These are phyloP conservation scores for Sarocladium oryzae DNA, from an alignment of 2,329 filamentous ascomycete species.

Conservation along the genomic window DNA sequence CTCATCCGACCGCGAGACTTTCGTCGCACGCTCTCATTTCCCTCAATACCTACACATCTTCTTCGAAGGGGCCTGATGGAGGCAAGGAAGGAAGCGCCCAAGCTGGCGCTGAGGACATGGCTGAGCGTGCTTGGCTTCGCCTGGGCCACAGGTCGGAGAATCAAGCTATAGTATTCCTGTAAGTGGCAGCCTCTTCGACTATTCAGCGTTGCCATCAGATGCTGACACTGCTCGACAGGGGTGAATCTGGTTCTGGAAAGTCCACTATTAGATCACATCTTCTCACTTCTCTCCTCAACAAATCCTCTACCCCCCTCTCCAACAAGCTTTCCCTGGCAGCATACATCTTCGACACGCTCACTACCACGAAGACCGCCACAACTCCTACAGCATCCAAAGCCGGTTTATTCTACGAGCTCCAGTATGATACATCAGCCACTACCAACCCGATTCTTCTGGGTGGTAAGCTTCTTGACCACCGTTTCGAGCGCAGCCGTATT, in stretches of 20 bases:
- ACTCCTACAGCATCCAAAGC: conserved; percentile 94
- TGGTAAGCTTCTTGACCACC: conserved; percentile 89
- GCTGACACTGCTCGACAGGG: conserved; percentile 43
- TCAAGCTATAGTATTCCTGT: conserved; percentile 90
- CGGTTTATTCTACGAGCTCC: conserved; percentile 89
- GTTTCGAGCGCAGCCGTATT: conserved; percentile 85
- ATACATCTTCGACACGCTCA: conserved; percentile 93
- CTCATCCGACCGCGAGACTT: conserved; percentile 77
- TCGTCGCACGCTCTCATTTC: conserved; percentile 89
- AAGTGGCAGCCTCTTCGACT: conserved; percentile 33
- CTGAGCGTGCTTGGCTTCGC: conserved; percentile 76
- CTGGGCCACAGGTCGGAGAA: conserved; percentile 87
- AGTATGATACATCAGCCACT: conserved; percentile 86
- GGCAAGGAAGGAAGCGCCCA: conserved; percentile 86
- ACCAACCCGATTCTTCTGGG: conserved; percentile 84
- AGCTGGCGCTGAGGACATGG: conserved; percentile 88
- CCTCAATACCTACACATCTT: conserved; percentile 90
- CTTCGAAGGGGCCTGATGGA: conserved; percentile 82
- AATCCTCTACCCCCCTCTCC: conserved; percentile 87
- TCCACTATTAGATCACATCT: conserved; percentile 89
- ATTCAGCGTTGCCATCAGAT: neutral
- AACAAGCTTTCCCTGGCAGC: conserved; percentile 88
- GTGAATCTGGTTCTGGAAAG: conserved; percentile 94
- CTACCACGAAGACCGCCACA: conserved; percentile 93
- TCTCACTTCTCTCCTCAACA: conserved; percentile 76